phyloP scores from a whole-genome alignment of 1,139 yeast genomes.

The Geotrichum cucujoidarum region DNA sequence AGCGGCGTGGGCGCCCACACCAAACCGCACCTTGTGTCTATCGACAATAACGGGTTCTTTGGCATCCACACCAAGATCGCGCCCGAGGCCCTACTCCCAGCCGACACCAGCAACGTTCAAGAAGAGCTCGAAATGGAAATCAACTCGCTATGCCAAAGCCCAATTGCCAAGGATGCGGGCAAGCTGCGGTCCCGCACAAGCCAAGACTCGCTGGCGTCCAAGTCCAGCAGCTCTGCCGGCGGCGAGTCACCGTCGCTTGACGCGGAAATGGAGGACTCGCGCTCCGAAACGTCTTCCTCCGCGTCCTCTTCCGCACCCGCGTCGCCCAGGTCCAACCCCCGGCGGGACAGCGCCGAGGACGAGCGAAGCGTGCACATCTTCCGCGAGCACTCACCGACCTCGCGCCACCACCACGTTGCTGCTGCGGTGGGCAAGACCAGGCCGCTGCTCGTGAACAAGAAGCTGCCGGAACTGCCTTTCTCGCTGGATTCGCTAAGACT shows the following conservation, averaged over 20 bases:
- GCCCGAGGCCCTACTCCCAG: neutral
- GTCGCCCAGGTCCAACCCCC: neutral
- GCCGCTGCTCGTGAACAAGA: neutral
- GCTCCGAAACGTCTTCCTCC: neutral
- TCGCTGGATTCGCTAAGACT: neutral
- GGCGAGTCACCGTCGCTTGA: neutral
- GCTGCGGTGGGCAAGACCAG: neutral
- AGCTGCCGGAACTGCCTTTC: neutral
- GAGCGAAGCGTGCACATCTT: neutral
- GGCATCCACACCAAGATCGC: conserved; percentile 29
- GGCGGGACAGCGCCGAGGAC: neutral
- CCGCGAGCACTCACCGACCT: neutral
- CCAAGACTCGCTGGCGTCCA: conserved; percentile 10
- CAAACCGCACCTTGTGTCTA: conserved; percentile 23
- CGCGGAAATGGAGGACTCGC: neutral
- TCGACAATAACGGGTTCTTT: conserved; percentile 31
- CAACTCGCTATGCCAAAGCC: neutral
- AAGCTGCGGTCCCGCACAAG: conserved; percentile 1
- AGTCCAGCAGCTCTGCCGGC: conserved; percentile 8
- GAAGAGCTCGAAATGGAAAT: neutral
- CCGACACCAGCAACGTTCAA: neutral
- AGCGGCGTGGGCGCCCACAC: neutral
- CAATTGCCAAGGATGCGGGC: neutral
- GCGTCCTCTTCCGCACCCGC: neutral
- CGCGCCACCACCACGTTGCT: neutral